Base-by-base conservation (phyloP, 2,329 filamentous ascomycete species). In the Xylariaceae sp. region DNA sequence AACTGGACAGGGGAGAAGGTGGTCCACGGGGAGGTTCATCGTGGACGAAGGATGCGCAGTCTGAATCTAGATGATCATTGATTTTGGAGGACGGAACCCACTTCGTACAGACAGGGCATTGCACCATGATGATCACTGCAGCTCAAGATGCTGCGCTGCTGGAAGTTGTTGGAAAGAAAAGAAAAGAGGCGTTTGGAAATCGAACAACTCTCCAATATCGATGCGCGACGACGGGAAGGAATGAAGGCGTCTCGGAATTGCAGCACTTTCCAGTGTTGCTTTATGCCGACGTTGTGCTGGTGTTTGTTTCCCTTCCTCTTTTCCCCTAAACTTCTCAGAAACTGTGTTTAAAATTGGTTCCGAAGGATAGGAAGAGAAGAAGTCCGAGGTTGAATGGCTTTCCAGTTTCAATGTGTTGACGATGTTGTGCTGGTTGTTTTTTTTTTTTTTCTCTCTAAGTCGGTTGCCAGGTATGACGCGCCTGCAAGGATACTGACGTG, bases 51-150 rank as follows among this genome's bases (percentile, higher is more conserved):
- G 78, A 80, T 61, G 82, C 74, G 77, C 93, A 97, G 64, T 83
- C 83, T 35, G 90, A 93, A 76, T 97, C 94, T 71, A 97, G 85
- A 74, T 97, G 93, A 66, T 82, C 81, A 76, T 97, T 97, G 79
- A 97, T 97, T 66, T 88, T 83, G 70, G 78, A 77, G 65, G 87
- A 77, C 65, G 84, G 87, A 68, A 94, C 90, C 58, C 81, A 78
- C 68, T 88, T 88, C 70, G 83, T 80, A 78, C 92, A 96, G 66
- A 92, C 89, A 13, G 92, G 92, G 72, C 92, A 96, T 68, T 85
- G 82, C 67, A 95, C 89, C 70, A 78, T 76, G 58, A 59, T 72
- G 64, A 51, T 15, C 1, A 34, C 7, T 54, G 13, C 48, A 47
- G 17, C 34, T 42, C 23, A 55, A 49, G 23, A 49, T 17, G 15